These are phyloP conservation scores for Datisca glomerata DNA, from an alignment of 306 rosid genomes.

Conservation along the genomic window DNA sequence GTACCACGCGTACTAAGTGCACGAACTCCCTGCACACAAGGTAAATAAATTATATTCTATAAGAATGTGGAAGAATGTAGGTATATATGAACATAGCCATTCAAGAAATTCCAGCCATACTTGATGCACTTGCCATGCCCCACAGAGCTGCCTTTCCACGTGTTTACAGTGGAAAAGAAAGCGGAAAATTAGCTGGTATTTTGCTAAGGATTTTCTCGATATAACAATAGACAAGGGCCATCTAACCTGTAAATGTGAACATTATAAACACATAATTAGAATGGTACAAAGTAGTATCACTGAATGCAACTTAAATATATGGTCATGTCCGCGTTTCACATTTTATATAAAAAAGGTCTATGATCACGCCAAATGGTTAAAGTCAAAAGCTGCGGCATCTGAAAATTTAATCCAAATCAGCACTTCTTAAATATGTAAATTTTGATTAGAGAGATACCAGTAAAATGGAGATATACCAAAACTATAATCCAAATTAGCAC, in stretches of 20 bases:
- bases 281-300: no score
- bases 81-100: slow-evolving; percentile 4
- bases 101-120: slow-evolving; percentile 30
- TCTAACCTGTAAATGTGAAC: slow-evolving; percentile 50
- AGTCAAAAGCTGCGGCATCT: no score
- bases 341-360: no score
- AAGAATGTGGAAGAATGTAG: slow-evolving; percentile 2
- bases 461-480: no score
- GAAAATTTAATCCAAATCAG: no score
- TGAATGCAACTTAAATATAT: no score
- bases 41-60: slow-evolving; percentile 8
- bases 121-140: slow-evolving; percentile 98
- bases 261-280: no score
- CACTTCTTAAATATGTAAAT: no score
- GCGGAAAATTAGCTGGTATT: slow-evolving; percentile 85
- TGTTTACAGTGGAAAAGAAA: slow-evolving; percentile 92
- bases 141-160: slow-evolving; percentile 91
- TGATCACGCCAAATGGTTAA: no score
- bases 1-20: slow-evolving; percentile 74
- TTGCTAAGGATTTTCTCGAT: slow-evolving; percentile 70
- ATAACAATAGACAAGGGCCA: slow-evolving; percentile 94
- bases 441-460: no score
- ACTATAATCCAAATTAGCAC: no score
- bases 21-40: slow-evolving; percentile 59
- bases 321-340: no score